Percentiles rank a stretch among this genome's conserved stretches.
Evolutionary conservation across 2,329 filamentous ascomycete species (phyloP).

Genomic region (Claviceps citrina): DNA sequence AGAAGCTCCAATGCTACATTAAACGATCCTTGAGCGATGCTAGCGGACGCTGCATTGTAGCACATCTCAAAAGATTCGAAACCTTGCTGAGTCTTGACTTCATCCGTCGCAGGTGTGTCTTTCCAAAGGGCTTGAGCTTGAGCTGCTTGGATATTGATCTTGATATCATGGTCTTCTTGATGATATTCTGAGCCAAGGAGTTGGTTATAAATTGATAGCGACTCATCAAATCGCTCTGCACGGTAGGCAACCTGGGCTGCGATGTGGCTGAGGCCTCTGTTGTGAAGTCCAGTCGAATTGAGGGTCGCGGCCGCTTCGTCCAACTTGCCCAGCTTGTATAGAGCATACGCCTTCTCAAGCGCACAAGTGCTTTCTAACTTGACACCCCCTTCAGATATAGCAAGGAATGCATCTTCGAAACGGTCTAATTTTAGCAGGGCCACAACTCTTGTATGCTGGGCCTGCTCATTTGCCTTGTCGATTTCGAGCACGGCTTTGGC

Average conservation of each 20-base stretch:
- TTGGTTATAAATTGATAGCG: conserved; percentile 45
- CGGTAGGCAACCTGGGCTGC: conserved; percentile 59
- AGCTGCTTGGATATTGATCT: conserved; percentile 59
- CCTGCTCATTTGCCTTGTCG: conserved; percentile 41
- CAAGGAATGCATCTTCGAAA: conserved; percentile 59
- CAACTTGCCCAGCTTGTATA: conserved; percentile 64
- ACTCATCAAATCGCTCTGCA: conserved; percentile 55
- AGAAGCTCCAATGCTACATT: conserved; percentile 49
- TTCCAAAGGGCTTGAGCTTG: conserved; percentile 61
- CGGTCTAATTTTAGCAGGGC: conserved; percentile 71
- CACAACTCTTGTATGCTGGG: conserved; percentile 55
- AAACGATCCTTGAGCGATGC: conserved; percentile 54
- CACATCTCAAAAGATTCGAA: conserved; percentile 66
- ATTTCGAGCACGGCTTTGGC: conserved; percentile 46
- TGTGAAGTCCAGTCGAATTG: conserved; percentile 15
- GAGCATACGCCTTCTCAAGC: conserved; percentile 65
- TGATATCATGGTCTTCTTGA: conserved; percentile 57
- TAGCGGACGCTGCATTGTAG: conserved; percentile 64
- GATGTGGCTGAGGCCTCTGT: conserved; percentile 33
- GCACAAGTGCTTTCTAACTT: conserved; percentile 43
- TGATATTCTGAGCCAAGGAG: conserved; percentile 32
- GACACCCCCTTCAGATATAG: conserved; percentile 48
- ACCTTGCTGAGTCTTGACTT: conserved; percentile 39
- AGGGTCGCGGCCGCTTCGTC: conserved; percentile 42
- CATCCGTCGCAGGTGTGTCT: conserved; percentile 27